Conservation (phyloP, 805 yeast genomes). For the Yarrowia sp. region DNA sequence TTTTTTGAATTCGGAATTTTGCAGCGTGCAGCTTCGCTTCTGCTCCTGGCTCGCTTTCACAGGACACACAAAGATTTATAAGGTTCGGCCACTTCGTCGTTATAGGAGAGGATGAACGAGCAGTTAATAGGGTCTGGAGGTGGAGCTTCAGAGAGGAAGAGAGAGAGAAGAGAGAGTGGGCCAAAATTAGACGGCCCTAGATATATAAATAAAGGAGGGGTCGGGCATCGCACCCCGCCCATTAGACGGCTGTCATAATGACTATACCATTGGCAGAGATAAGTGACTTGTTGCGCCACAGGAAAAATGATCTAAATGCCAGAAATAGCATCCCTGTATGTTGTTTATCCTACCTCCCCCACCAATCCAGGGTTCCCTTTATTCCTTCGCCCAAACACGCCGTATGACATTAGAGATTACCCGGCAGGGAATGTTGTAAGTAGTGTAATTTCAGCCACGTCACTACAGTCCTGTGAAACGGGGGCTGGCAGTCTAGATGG, state of each 20-base stretch:
- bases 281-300: not conserved
- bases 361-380: conserved; percentile 2
- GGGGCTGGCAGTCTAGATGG: not conserved
- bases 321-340: conserved; percentile 10
- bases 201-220: not conserved
- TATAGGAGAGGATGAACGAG: conserved; percentile 3
- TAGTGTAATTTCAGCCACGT: conserved; percentile 3
- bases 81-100: conserved; percentile 17
- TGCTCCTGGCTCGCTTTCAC: conserved; percentile 22
- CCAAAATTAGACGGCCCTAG: not conserved
- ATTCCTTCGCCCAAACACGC: not conserved
- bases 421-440: conserved; percentile 13
- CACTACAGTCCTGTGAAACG: not conserved
- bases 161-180: not conserved
- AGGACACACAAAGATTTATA: conserved; percentile 18
- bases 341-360: conserved; percentile 6
- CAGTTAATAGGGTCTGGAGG: not conserved
- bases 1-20: conserved; percentile 20
- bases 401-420: conserved; percentile 2
- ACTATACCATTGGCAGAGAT: not conserved
- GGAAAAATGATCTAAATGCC: not conserved
- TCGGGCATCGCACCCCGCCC: not conserved
- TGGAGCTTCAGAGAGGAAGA: not conserved
- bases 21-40: conserved; percentile 25
- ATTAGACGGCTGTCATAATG: not conserved